Percentiles rank a stretch among this genome's conserved stretches.
These are phyloP conservation scores for Candida quercuum DNA, from an alignment of 805 yeast genomes.

Conservation along the genomic window DNA sequence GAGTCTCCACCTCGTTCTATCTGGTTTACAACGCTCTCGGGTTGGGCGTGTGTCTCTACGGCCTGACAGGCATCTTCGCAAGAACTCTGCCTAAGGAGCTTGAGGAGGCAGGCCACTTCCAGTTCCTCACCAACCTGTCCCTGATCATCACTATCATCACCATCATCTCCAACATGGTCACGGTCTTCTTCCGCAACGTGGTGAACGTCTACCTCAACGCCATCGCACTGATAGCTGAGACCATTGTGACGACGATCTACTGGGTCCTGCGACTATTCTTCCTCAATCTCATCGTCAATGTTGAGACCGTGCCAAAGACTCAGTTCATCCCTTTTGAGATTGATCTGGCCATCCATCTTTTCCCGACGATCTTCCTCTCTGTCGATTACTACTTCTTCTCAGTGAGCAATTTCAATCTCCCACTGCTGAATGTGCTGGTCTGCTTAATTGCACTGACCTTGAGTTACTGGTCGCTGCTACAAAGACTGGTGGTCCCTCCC, in stretches of 20 bases:
- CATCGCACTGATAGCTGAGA: slow-evolving; percentile 51
- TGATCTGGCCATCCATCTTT: slow-evolving; percentile 55
- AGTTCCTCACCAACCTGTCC: slow-evolving; percentile 67
- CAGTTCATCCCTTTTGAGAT: slow-evolving; percentile 39
- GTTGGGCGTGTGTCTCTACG: background rate
- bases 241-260: slow-evolving; percentile 57
- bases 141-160: slow-evolving; percentile 38
- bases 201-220: slow-evolving; percentile 31
- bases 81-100: slow-evolving; percentile 43
- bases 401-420: slow-evolving; percentile 35
- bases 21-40: slow-evolving; percentile 3
- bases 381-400: slow-evolving; percentile 51
- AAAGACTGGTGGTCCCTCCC: slow-evolving; percentile 39
- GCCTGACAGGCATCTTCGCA: background rate
- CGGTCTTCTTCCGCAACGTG: slow-evolving; percentile 25
- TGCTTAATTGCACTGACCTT: slow-evolving; percentile 35
- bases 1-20: background rate
- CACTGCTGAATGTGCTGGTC: slow-evolving; percentile 34
- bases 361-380: slow-evolving; percentile 49
- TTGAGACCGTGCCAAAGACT: slow-evolving; percentile 21
- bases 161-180: slow-evolving; percentile 35
- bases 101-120: slow-evolving; percentile 58
- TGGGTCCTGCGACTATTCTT: slow-evolving; percentile 63
- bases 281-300: slow-evolving; percentile 38
- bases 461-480: slow-evolving; percentile 50